A percentile compares a stretch with the other conserved stretches of the same genome.
These are phyloP conservation scores for Raddia guianensis DNA, from an alignment of 176 grass and related monocot genomes.

Conservation along the genomic window DNA sequence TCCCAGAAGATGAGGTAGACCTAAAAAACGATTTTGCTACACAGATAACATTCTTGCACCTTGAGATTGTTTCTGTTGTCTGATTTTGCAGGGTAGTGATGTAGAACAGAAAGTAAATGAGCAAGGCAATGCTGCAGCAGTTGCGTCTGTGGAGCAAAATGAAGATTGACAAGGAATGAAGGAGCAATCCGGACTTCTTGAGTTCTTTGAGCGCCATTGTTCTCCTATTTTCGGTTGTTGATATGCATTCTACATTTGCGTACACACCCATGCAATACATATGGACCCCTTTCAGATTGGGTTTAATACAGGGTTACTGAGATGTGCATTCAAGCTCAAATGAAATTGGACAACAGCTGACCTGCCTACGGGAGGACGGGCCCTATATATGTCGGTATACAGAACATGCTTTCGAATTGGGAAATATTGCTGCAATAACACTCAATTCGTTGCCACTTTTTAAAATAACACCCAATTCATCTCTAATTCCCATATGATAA, in stretches of 20 bases:
- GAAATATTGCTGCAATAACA: no score
- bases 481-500: no score
- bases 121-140: constrained; percentile 6
- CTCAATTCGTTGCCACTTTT: no score
- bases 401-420: not conserved
- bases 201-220: not conserved
- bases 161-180: constrained; percentile 17
- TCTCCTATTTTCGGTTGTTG: not conserved
- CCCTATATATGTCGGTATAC: rapidly evolving
- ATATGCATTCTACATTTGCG: not conserved
- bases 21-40: not conserved
- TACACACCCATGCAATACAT: not conserved
- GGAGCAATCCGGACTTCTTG: not conserved
- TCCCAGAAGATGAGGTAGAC: constrained; percentile 48
- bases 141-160: constrained; percentile 18
- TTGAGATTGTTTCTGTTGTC: not conserved
- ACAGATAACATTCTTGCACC: not conserved
- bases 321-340: no score
- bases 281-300: not conserved
- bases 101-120: constrained; percentile 10
- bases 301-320: not conserved
- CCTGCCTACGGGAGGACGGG: not conserved
- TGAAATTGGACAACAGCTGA: not conserved
- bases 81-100: constrained; percentile 30
- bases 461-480: no score